Evolutionary conservation across 1,284 basidiomycete species (phyloP).

Genomic region (Cryptococcus sp.): DNA sequence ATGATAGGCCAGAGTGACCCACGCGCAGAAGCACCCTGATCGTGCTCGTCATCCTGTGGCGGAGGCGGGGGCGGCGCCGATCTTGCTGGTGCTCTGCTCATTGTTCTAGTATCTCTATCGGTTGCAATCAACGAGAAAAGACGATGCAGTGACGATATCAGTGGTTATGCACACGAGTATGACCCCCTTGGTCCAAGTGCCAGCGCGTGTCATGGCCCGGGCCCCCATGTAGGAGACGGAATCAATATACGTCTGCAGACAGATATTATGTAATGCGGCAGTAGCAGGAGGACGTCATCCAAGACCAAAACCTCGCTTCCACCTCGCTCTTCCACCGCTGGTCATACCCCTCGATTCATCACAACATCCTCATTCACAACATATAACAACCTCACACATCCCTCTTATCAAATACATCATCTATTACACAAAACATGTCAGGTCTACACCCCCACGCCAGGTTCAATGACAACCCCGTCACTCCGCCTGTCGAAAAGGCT

Average conservation of each 20-base stretch:
- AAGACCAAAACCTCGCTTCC: too few species aligned
- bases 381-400: constrained; percentile 17
- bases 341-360: not conserved
- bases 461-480: constrained; percentile 23
- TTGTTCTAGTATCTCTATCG: constrained; percentile 7
- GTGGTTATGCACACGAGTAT: not conserved
- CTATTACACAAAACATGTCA: constrained; percentile 18
- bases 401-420: not conserved
- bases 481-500: constrained; percentile 32
- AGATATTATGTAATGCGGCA: too few species aligned
- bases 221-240: too few species aligned
- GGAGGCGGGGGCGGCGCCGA: constrained; percentile 47
- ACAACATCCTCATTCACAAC: not conserved
- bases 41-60: constrained; percentile 30
- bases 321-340: too few species aligned
- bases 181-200: too few species aligned
- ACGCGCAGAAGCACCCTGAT: constrained; percentile 48
- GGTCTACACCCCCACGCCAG: constrained; percentile 23
- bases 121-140: too few species aligned
- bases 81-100: constrained; percentile 36
- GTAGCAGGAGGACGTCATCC: too few species aligned
- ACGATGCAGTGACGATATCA: too few species aligned
- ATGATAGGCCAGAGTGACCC: constrained; percentile 13
- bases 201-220: too few species aligned
- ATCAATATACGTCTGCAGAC: too few species aligned